A percentile compares a stretch with the other conserved stretches of the same genome.
phyloP scores from a whole-genome alignment of 208 protist genomes.

The Leishmania martiniquensis region DNA sequence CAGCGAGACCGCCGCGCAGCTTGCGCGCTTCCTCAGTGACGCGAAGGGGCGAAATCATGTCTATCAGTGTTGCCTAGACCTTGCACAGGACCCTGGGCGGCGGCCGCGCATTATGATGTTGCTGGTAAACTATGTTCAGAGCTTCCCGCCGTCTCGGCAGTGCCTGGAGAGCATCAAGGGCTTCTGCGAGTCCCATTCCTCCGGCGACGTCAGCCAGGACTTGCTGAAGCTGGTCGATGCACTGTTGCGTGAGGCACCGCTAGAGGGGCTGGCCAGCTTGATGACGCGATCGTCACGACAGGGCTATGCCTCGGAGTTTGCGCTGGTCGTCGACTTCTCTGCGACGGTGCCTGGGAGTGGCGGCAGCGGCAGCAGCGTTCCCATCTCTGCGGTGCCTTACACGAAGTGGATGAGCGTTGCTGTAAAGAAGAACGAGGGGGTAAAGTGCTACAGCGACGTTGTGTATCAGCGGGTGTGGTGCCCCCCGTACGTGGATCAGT shows the following conservation, averaged over 20 bases:
- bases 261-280: slow-evolving; percentile 14
- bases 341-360: neutral
- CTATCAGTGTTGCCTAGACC: slow-evolving; percentile 71
- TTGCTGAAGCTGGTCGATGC: slow-evolving; percentile 26
- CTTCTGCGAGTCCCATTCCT: slow-evolving; percentile 31
- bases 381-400: slow-evolving; percentile 16
- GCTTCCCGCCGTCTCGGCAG: slow-evolving; percentile 67
- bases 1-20: slow-evolving; percentile 27
- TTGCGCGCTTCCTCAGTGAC: slow-evolving; percentile 45
- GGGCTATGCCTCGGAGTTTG: slow-evolving; percentile 33
- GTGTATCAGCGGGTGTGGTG: slow-evolving; percentile 37
- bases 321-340: slow-evolving; percentile 24
- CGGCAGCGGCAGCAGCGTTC: slow-evolving; percentile 4
- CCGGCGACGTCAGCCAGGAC: slow-evolving; percentile 31
- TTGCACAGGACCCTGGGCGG: slow-evolving; percentile 60
- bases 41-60: slow-evolving; percentile 60
- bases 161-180: slow-evolving; percentile 44
- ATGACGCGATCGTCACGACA: slow-evolving; percentile 17
- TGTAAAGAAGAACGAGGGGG: slow-evolving; percentile 28
- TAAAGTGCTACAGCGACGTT: slow-evolving; percentile 29
- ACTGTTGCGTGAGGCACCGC: slow-evolving; percentile 27
- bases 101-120: slow-evolving; percentile 62
- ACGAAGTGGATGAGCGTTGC: slow-evolving; percentile 25
- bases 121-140: slow-evolving; percentile 63
- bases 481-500: slow-evolving; percentile 69